A percentile compares a stretch with the other conserved stretches of the same genome.
Conservation (phyloP, 2,329 filamentous ascomycete genomes). For the Aspergillus thermomutatus region DNA sequence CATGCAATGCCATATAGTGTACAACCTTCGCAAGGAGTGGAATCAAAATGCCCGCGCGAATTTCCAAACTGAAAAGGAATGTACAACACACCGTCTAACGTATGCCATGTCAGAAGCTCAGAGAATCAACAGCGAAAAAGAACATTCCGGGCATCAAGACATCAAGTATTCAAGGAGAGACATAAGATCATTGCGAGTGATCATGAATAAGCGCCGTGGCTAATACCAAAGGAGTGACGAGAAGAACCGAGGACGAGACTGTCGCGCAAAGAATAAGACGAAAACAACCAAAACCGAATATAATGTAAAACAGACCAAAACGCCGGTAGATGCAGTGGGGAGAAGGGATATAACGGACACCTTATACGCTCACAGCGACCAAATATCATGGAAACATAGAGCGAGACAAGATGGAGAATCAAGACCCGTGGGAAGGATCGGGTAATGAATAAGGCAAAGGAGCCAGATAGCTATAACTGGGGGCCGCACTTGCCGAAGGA, state of each 20-base stretch:
- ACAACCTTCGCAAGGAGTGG: constrained; percentile 34
- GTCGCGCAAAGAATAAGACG: constrained; percentile 3
- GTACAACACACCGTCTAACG: constrained; percentile 34
- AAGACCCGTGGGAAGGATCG: constrained; percentile 24
- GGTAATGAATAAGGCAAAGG: constrained; percentile 32
- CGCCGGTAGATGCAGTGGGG: constrained; percentile 12
- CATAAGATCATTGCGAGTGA: constrained; percentile 29
- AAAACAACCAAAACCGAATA: constrained; percentile 6
- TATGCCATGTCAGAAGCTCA: constrained; percentile 20
- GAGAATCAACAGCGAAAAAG: constrained; percentile 12
- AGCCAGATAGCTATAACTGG: constrained; percentile 33
- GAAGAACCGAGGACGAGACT: constrained; percentile 13
- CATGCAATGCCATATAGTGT: constrained; percentile 35
- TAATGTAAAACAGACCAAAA: constrained; percentile 7
- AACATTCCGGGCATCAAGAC: constrained; percentile 29
- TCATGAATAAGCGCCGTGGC: constrained; percentile 20
- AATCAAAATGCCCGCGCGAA: constrained; percentile 29
- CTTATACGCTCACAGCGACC: background rate
- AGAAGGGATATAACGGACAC: background rate
- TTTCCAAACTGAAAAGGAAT: constrained; percentile 31
- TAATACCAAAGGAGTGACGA: constrained; percentile 28
- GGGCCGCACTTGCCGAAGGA: constrained; percentile 24
- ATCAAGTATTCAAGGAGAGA: constrained; percentile 32
- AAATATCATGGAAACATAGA: constrained; percentile 2
- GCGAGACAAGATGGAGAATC: constrained; percentile 5